These are phyloP conservation scores for Excoecaria cochinchinensis DNA, from an alignment of 345 rosid species.

Conservation along the genomic window DNA sequence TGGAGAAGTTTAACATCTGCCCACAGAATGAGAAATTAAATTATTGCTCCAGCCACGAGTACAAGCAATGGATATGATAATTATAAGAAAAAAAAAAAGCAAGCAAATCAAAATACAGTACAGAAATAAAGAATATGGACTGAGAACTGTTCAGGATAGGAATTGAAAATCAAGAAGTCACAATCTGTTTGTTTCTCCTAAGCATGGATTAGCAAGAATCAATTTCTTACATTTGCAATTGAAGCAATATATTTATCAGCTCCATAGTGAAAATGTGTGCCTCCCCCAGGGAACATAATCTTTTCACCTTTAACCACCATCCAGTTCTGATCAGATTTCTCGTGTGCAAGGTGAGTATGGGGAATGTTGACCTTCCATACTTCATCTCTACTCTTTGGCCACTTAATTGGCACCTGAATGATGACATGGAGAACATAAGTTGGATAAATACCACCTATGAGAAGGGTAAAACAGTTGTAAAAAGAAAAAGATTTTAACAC, in stretches of 20 bases:
- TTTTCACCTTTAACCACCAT: conserved; percentile 98
- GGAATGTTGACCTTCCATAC: conserved; percentile 99
- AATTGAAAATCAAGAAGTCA: conserved; percentile 3
- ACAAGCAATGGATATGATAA: neutral
- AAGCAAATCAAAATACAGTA: neutral
- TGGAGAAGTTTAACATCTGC: conserved; percentile 93
- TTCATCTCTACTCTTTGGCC: conserved; percentile 99
- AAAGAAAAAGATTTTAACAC: neutral
- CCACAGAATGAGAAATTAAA: conserved; percentile 23
- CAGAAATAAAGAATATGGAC: neutral
- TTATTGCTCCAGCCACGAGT: conserved; percentile 14
- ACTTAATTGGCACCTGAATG: conserved; percentile 84
- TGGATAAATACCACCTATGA: conserved; percentile 10
- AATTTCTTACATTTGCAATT: conserved; percentile 75
- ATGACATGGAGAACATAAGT: neutral
- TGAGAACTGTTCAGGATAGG: neutral
- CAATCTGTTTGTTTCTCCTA: neutral
- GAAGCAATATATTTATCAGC: conserved; percentile 96
- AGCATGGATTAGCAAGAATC: conserved; percentile 1
- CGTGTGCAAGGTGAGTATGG: conserved; percentile 97
- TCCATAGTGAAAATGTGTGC: conserved; percentile 98
- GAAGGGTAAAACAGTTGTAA: neutral
- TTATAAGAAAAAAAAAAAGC: conserved; percentile 7
- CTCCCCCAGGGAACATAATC: conserved; percentile 95
- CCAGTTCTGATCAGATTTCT: conserved; percentile 99